Base-by-base conservation (phyloP, 2,329 filamentous ascomycete species). In the Grosmannia serpens region DNA sequence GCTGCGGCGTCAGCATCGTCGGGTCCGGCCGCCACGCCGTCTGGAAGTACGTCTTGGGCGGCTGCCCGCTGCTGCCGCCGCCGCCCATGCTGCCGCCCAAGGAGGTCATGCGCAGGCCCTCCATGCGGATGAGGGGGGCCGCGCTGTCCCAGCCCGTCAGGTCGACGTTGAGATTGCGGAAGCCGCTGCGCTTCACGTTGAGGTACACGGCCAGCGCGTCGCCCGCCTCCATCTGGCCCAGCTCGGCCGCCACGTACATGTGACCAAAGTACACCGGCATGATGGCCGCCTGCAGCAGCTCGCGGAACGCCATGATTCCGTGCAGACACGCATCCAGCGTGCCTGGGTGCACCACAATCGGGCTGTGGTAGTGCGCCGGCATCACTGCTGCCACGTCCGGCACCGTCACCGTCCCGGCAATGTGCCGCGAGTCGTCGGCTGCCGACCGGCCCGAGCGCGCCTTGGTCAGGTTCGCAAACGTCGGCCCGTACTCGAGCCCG, bases 401-500 rank as follows among this genome's bases (percentile, higher is more conserved):
- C 15, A 64, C 29, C 4, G 54, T 46, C 10, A 64, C 60, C 3
- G 58, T 60, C 33, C 59, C 62, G 4, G 57, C 54, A 10, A 64
- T 56, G 46, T 55, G 57, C 41, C 55, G 27, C 2, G 47, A 44
- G 33, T 51, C 53, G 52, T 59, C 38, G 6, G 26, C 13, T 3
- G 52, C 4, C n/a, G 57, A 35, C 24, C 51, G 47, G 13, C 57
- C 59, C 11, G 55, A 35, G 35, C 57, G 54, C 27, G 62, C 62
- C 9, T n/a, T 13, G n/a, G 51, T 55, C 29, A 64, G 53, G 35
- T 63, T 63, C 44, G 62, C 59, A 60, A 65, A 65, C 22, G 64
- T 64, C 10, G 64, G 62, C 9, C 64, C 64, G 33, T 64, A 65
- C n/a, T 64, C 63, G 10, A 65, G 61, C 9, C 64, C 64, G 26